phyloP scores from a whole-genome alignment of 495 filamentous ascomycete species.

The Rostrohypoxylon terebratum region DNA sequence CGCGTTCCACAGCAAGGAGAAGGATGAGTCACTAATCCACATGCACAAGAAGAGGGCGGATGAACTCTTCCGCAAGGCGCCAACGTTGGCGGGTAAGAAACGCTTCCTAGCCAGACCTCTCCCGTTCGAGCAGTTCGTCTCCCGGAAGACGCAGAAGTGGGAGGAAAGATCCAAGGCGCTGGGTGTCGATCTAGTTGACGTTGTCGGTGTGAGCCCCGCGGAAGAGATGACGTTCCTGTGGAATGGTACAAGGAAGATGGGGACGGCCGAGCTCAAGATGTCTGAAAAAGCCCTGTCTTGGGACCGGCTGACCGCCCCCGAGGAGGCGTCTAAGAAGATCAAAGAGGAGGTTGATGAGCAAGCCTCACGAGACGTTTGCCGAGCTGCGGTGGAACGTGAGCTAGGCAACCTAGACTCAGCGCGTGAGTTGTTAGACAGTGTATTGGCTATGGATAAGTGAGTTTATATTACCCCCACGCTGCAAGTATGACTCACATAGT shows the following conservation, averaged over 20 bases:
- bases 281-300: slow-evolving; percentile 74
- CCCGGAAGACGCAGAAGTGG: slow-evolving; percentile 90
- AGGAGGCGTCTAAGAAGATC: slow-evolving; percentile 68
- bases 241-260: slow-evolving; percentile 86
- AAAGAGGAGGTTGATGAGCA: slow-evolving; percentile 81
- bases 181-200: slow-evolving; percentile 79
- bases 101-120: slow-evolving; percentile 88
- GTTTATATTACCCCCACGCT: slow-evolving; percentile 17
- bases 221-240: slow-evolving; percentile 98
- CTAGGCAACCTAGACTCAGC: slow-evolving; percentile 72
- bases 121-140: slow-evolving; percentile 90
- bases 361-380: slow-evolving; percentile 73
- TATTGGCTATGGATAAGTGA: slow-evolving; percentile 71
- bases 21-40: slow-evolving; percentile 60
- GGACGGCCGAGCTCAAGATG: slow-evolving; percentile 68
- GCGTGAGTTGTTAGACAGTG: slow-evolving; percentile 69
- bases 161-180: slow-evolving; percentile 78
- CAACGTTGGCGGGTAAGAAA: slow-evolving; percentile 83
- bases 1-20: slow-evolving; percentile 62
- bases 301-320: slow-evolving; percentile 65
- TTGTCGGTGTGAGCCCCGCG: slow-evolving; percentile 82
- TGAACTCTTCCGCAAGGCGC: slow-evolving; percentile 76
- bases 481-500: slow-evolving; percentile 1
- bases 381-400: slow-evolving; percentile 74
- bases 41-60: slow-evolving; percentile 70